Conservation (phyloP, 306 rosid species). For the Dryas octopetala region DNA sequence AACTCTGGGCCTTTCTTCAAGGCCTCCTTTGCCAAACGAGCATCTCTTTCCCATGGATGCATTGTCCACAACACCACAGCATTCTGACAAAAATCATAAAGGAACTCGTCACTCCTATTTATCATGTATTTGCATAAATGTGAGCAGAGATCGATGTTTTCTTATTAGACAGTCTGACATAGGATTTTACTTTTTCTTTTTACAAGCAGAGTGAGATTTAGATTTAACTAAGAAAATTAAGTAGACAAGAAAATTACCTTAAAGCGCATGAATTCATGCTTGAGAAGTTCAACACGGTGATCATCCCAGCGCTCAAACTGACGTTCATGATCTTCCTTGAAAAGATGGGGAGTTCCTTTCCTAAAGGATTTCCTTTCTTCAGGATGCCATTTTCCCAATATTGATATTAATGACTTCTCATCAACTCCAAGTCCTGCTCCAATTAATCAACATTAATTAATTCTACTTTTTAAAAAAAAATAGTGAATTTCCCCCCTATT, state of each 20-base stretch:
- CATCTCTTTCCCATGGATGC: conserved; percentile 99
- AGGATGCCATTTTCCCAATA: conserved; percentile 74
- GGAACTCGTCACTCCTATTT: not conserved
- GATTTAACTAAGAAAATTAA: not conserved
- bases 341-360: conserved; percentile 48
- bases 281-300: conserved; percentile 51
- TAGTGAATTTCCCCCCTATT: not conserved
- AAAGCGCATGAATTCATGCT: conserved; percentile 84
- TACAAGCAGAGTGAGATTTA: not conserved
- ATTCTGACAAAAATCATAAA: conserved; percentile 36
- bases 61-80: conserved; percentile 81
- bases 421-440: conserved; percentile 85
- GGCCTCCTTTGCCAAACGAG: conserved; percentile 73
- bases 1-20: conserved; percentile 53
- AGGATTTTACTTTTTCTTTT: too few relatives aligned
- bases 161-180: not conserved
- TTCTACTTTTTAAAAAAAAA: not conserved
- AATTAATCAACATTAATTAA: not conserved
- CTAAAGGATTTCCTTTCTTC: conserved; percentile 59
- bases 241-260: conserved; percentile 44
- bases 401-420: conserved; percentile 57
- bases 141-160: not conserved
- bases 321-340: conserved; percentile 65
- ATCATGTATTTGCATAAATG: not conserved
- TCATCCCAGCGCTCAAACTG: conserved; percentile 74